Percentiles rank a stretch among this genome's conserved stretches.
Evolutionary conservation across 2,329 filamentous ascomycete species (phyloP).

Genomic region (Colletotrichum gigasporum): DNA sequence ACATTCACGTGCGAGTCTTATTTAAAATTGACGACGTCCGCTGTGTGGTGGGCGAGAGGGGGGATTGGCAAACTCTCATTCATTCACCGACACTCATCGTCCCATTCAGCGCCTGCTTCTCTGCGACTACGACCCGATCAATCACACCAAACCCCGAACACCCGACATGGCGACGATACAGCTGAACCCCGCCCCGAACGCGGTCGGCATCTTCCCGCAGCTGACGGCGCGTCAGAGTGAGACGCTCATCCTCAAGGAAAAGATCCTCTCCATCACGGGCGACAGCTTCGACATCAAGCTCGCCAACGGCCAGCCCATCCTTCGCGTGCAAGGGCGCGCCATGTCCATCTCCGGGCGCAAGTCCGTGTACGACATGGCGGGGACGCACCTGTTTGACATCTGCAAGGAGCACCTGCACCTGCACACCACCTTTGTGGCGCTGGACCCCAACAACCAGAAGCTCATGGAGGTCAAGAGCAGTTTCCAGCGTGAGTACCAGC

Average conservation of each 20-base stretch:
- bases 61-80: too few species aligned
- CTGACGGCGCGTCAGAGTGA: conserved; percentile 49
- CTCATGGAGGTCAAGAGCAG: conserved; percentile 64
- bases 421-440: conserved; percentile 60
- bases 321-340: conserved; percentile 65
- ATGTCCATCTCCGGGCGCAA: conserved; percentile 64
- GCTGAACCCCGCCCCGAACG: conserved; percentile 41
- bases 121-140: too few species aligned
- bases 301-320: conserved; percentile 59
- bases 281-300: conserved; percentile 72
- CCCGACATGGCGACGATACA: neutral
- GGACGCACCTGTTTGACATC: conserved; percentile 67
- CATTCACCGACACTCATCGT: neutral
- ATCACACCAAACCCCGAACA: too few species aligned
- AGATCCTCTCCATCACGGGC: conserved; percentile 67
- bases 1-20: neutral
- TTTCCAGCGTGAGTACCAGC: neutral
- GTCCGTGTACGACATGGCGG: conserved; percentile 61
- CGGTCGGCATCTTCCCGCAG: conserved; percentile 50
- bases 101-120: too few species aligned
- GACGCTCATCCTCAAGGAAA: conserved; percentile 68
- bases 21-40: neutral
- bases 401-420: conserved; percentile 61
- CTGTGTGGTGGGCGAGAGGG: too few species aligned
- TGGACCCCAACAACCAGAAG: conserved; percentile 54